phyloP scores from a whole-genome alignment of 1,139 yeast genomes.

The Diutina neorugosa region DNA sequence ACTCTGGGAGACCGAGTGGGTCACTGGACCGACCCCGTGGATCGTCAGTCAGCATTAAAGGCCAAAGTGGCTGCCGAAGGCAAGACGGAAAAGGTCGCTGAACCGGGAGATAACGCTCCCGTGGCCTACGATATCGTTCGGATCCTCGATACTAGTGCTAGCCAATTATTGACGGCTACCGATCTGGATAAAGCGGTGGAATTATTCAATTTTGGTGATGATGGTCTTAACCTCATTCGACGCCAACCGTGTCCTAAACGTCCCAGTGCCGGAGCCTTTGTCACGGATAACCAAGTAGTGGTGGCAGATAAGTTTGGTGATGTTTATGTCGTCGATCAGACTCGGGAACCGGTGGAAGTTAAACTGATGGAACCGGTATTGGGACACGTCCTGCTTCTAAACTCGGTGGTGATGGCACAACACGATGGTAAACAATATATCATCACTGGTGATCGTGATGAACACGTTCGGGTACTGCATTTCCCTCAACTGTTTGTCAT shows the following conservation, averaged over 20 bases:
- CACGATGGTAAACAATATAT: slow-evolving; percentile 39
- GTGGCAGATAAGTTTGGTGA: slow-evolving; percentile 97
- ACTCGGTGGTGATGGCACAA: slow-evolving; percentile 45
- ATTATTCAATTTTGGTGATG: slow-evolving; percentile 30
- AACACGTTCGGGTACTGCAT: slow-evolving; percentile 80
- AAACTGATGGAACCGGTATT: slow-evolving; percentile 49
- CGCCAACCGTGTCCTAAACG: slow-evolving; percentile 81
- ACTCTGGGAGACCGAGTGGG: slow-evolving; percentile 27
- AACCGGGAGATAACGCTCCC: slow-evolving; percentile 60
- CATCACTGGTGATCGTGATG: slow-evolving; percentile 88
- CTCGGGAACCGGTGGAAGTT: slow-evolving; percentile 21
- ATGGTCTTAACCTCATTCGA: slow-evolving; percentile 40
- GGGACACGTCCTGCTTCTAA: slow-evolving; percentile 96
- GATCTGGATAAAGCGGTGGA: slow-evolving; percentile 76
- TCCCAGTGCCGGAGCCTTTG: slow-evolving; percentile 69
- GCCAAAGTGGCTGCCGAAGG: slow-evolving; percentile 7
- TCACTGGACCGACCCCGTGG: slow-evolving; percentile 47
- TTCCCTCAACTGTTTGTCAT: slow-evolving; percentile 72
- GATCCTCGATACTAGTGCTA: slow-evolving; percentile 43
- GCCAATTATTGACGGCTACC: slow-evolving; percentile 53
- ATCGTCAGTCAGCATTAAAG: slow-evolving; percentile 20
- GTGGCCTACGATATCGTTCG: slow-evolving; percentile 55
- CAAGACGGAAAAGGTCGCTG: slow-evolving; percentile 39
- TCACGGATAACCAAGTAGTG: slow-evolving; percentile 39
- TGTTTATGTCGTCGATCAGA: slow-evolving; percentile 51